A percentile compares a stretch with the other conserved stretches of the same genome.
These are phyloP conservation scores for Sambucus nigra DNA, from an alignment of 129 eudicot genomes.

Conservation along the genomic window DNA sequence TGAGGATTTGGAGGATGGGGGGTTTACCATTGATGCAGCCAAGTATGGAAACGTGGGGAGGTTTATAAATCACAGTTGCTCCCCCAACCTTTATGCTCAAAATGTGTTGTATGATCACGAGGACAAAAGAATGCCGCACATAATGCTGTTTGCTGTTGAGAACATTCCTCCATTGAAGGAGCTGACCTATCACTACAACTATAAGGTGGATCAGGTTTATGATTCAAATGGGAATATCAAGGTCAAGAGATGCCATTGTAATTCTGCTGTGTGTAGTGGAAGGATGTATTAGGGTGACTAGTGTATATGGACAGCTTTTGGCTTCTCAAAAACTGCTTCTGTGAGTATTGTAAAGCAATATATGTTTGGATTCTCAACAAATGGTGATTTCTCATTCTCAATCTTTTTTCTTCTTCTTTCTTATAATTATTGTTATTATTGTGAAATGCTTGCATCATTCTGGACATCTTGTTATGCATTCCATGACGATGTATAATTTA, in stretches of 20 bases:
- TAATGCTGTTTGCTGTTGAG: slow-evolving; percentile 92
- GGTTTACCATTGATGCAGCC: slow-evolving; percentile 74
- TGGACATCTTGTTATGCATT: neutral
- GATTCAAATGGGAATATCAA: slow-evolving; percentile 72
- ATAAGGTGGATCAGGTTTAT: slow-evolving; percentile 43
- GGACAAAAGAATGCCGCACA: slow-evolving; percentile 73
- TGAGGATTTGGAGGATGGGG: slow-evolving; percentile 30
- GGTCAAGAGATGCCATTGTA: slow-evolving; percentile 78
- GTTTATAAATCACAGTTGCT: slow-evolving; percentile 85
- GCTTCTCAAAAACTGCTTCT: no score
- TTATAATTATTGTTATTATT: neutral
- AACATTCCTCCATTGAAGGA: slow-evolving; percentile 81
- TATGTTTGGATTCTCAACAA: no score
- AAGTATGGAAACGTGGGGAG: slow-evolving; percentile 73
- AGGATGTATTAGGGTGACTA: slow-evolving; percentile 55
- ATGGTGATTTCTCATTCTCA: neutral
- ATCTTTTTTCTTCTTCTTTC: no score
- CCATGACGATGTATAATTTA: no score
- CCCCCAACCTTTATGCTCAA: slow-evolving; percentile 87
- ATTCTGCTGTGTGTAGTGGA: slow-evolving; percentile 68
- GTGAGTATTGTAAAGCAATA: no score
- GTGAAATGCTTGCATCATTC: neutral
- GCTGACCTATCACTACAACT: slow-evolving; percentile 83
- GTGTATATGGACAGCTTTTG: neutral
- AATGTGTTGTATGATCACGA: slow-evolving; percentile 78